Evolutionary conservation across 306 rosid genomes (phyloP).

Genomic region (Coriaria nepalensis): DNA sequence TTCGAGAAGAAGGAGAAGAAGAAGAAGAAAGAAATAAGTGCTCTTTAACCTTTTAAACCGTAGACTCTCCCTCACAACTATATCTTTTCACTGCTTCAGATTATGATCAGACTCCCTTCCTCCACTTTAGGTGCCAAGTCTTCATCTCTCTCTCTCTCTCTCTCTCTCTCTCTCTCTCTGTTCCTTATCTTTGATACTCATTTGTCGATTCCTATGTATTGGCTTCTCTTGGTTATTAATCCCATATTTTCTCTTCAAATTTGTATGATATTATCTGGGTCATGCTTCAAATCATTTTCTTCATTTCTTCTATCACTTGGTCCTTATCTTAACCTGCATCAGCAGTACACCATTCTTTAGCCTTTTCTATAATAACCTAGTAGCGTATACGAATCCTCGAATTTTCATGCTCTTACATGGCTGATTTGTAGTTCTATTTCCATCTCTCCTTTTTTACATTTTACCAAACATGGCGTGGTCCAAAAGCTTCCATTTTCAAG

Average conservation of each 20-base stretch:
- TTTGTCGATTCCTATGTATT: conserved; percentile 28
- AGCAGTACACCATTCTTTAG: no score
- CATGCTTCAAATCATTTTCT: no score
- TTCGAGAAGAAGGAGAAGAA: no score
- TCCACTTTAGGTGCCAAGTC: conserved; percentile 23
- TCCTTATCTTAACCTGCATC: no score
- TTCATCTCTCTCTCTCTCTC: conserved; percentile 15
- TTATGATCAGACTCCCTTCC: conserved; percentile 28
- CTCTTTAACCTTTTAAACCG: no score
- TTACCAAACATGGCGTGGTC: conserved; percentile 23
- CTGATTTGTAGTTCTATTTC: background rate
- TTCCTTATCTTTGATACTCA: conserved; percentile 14
- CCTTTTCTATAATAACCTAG: no score
- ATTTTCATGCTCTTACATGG: no score
- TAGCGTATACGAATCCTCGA: no score
- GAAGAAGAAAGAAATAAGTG: no score
- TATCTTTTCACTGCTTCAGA: conserved; percentile 18
- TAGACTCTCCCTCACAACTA: no score
- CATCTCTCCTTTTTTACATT: conserved; percentile 11
- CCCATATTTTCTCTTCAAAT: background rate
- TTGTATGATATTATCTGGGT: no score
- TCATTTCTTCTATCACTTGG: no score
- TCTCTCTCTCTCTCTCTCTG: conserved; percentile 20
- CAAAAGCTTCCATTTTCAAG: conserved; percentile 11
- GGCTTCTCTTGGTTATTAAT: conserved; percentile 3